Base-by-base conservation (phyloP, 2,329 filamentous ascomycete genomes). In the Pezicula radicicola region DNA sequence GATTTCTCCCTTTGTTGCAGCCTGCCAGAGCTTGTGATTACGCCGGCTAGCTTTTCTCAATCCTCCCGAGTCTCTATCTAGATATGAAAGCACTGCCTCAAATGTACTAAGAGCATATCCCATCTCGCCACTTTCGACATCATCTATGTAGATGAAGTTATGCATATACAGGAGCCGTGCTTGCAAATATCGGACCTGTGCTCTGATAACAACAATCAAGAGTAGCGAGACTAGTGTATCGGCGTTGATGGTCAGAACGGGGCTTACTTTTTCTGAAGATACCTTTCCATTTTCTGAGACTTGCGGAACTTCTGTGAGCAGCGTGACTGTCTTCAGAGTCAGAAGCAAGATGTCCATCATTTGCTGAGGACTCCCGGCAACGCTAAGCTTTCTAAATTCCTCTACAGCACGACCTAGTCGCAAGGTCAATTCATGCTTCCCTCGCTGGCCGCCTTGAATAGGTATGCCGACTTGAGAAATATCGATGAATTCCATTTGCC, bases 111-210 rank as follows among this genome's bases (percentile, higher is more conserved):
- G 71, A 0, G 93, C 92, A 69, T 99, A 99, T 8, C 94, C 94
- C 76, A 95, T 87, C 71, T 99, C 94, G 46, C 94, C 94, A 55
- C 85, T 95, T 60, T 99, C 94, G 8, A 99, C 91, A 70, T 99
- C 94, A 62, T 97, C 94, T 47, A 96, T 92, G 70, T 96, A 99
- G 60, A 97, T 94, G 66, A 97, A 99, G 64, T 96, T 91, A 41
- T 93, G 88, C 79, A 97, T 96, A 67, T 97, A 99, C n/a, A 88
- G 78, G 44, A 99, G 74, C 18, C 93, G 83, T 3, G 94, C 91
- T 62, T 96, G 90, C 8, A 99, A 76, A 69, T 97, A 87, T 53
- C 89, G 85, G 25, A 96, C 85, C 54, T 94, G 89, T 10, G 93
- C 90, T 56, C 93, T 83, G 55, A 99, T 97, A 10, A 99, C 89